Conservation (phyloP, 768 basidiomycete species). For the Chlorophyllum brunneum region DNA sequence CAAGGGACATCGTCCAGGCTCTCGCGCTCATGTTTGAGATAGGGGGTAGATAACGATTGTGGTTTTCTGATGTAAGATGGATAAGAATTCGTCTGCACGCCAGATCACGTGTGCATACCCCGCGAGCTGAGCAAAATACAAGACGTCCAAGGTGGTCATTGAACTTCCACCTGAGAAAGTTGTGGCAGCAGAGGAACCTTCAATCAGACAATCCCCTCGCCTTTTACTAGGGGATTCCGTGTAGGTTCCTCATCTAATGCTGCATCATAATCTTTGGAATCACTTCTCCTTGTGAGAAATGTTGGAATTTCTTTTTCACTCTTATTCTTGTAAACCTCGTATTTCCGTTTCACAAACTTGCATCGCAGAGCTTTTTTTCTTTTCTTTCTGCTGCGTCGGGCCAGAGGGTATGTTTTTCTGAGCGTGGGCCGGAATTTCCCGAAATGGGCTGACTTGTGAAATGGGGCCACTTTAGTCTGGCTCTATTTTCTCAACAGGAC, state of each 20-base stretch:
- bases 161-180: neutral
- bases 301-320: neutral
- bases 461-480: constrained; percentile 7
- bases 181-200: constrained; percentile 39
- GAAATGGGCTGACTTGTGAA: neutral
- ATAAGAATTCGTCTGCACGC: neutral
- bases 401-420: neutral
- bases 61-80: neutral
- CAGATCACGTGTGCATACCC: constrained; percentile 27
- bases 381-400: neutral
- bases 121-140: constrained; percentile 39
- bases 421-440: constrained; percentile 8
- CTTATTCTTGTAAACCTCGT: neutral
- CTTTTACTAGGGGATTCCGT: constrained; percentile 57
- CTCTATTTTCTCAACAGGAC: neutral
- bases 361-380: neutral
- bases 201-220: constrained; percentile 53
- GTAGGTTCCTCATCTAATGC: constrained; percentile 37
- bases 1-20: constrained; percentile 28
- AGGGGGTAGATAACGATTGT: constrained; percentile 12
- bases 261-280: constrained; percentile 42
- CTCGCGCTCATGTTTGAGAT: constrained; percentile 5
- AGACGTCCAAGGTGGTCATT: constrained; percentile 13
- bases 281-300: constrained; percentile 24
- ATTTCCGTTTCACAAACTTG: neutral